phyloP scores from a whole-genome alignment of 768 basidiomycete species.

The Lactarius indigo region DNA sequence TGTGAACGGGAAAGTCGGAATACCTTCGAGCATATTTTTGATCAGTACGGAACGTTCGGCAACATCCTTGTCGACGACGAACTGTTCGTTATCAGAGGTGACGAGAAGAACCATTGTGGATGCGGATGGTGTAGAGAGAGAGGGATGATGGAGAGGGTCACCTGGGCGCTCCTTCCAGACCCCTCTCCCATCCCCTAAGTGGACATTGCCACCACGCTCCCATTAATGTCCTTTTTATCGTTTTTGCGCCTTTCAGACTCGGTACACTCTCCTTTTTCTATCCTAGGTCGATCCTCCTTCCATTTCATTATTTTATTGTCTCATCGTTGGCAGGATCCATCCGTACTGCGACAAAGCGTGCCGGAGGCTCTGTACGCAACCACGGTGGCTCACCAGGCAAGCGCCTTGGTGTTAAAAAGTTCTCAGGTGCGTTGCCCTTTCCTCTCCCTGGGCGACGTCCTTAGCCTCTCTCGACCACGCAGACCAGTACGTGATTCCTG shows the following conservation, averaged over 20 bases:
- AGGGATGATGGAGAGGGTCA: not conserved
- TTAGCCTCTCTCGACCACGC: not conserved
- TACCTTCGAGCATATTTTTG: constrained; percentile 99
- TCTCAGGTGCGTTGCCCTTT: constrained; percentile 62
- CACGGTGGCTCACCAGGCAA: constrained; percentile 91
- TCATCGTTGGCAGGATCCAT: constrained; percentile 49
- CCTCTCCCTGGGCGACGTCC: not conserved
- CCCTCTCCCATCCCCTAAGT: not conserved
- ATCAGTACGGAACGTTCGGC: constrained; percentile 95
- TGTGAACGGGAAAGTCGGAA: constrained; percentile 9
- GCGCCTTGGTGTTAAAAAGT: constrained; percentile 93
- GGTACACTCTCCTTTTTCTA: constrained; percentile 49
- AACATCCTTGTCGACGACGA: constrained; percentile 89
- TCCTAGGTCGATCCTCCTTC: constrained; percentile 30
- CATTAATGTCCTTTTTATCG: constrained; percentile 47
- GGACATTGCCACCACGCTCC: not conserved
- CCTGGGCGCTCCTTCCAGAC: not conserved
- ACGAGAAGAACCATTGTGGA: constrained; percentile 76
- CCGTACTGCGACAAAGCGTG: constrained; percentile 94
- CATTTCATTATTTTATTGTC: constrained; percentile 9
- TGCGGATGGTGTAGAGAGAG: constrained; percentile 16
- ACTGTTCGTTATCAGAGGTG: constrained; percentile 95
- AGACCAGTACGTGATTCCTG: constrained; percentile 92
- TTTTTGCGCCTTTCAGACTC: constrained; percentile 38
- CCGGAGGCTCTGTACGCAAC: constrained; percentile 91